Base-by-base conservation (phyloP, 768 basidiomycete genomes). In the Asterophora parasitica region DNA sequence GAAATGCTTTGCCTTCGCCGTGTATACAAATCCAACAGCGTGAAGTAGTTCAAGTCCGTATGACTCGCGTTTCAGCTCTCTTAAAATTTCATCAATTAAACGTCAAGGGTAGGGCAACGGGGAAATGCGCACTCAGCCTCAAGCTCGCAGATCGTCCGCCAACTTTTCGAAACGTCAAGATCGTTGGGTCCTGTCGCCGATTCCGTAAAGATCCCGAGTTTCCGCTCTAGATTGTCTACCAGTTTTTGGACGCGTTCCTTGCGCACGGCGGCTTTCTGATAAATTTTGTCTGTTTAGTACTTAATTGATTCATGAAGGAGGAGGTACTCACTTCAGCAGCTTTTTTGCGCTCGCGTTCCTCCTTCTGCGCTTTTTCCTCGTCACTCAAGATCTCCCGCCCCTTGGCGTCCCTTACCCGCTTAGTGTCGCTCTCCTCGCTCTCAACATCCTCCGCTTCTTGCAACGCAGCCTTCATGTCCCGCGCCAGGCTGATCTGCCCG, bases 381-480 rank as follows among this genome's bases (percentile, higher is more conserved):
- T 81, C 79, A 28, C 69, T 73, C 13, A 83, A 49, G 4, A 80
- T 76, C 42, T 78, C 76, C 62, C 69, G 67, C 4, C 74, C 75
- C 53, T 77, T 78, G 23, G 70, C 66, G 52, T 76, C 82, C 59
- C 75, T 74, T 13, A 76, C 68, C 59, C 74, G 81, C 61, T 79
- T 78, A 40, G 75, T 78, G 12, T 70, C 71, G 7, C 63, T 74
- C 58, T 81, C 85, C 1, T 74, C 49, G 13, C 67, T 68, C 28
- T 82, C 83, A 0, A 73, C 78, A 42, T 88, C 88, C 31, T 86
- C 87, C 0, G 82, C 90, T 61, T 93, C 91, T 59, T 94, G 92
- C 60, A 94, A 65, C 4, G 90, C 92, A 2, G 85, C 77, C 71
- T 95, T 95, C 92, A 95, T 93, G 58, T 95, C 92, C 57, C 79